Percentiles rank a stretch among this genome's conserved stretches.
Conservation (phyloP, 225 moss, liverwort and hornwort species). For the Thuidium tamariscinum region DNA sequence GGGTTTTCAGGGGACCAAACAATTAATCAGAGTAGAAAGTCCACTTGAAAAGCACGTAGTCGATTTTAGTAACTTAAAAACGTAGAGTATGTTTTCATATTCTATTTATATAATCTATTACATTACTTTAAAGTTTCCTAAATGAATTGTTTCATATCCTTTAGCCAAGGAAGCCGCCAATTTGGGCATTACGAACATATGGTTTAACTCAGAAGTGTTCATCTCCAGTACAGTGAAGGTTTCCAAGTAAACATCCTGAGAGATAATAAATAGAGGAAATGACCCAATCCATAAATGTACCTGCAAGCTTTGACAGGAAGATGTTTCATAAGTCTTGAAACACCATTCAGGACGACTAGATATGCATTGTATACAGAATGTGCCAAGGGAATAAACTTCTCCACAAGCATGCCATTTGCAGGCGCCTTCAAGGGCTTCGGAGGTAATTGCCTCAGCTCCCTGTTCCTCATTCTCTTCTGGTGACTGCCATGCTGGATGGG, state of each 20-base stretch:
- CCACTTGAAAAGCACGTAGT: too few relatives aligned
- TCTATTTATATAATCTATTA: neutral
- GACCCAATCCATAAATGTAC: conserved; percentile 10
- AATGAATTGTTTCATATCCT: neutral
- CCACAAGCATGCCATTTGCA: conserved; percentile 68
- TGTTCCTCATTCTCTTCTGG: conserved; percentile 18
- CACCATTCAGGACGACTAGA: conserved; percentile 46
- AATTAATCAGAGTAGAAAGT: too few relatives aligned
- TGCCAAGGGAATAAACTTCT: conserved; percentile 56
- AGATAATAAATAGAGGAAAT: neutral
- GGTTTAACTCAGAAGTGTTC: neutral
- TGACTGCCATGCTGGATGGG: conserved; percentile 35
- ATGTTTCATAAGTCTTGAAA: conserved; percentile 47
- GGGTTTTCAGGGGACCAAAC: too few relatives aligned
- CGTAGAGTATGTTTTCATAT: neutral
- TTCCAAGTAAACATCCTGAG: neutral
- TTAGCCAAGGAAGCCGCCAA: neutral
- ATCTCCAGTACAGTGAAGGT: neutral
- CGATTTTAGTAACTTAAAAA: neutral
- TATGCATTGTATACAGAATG: conserved; percentile 53
- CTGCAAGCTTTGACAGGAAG: conserved; percentile 77
- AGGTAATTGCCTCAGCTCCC: conserved; percentile 9
- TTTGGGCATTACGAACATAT: neutral
- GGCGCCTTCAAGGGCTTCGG: conserved; percentile 32
- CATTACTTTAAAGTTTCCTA: neutral